These are phyloP conservation scores for Diutina pseudorugosa DNA, from an alignment of 1,139 yeast species.

Conservation along the genomic window DNA sequence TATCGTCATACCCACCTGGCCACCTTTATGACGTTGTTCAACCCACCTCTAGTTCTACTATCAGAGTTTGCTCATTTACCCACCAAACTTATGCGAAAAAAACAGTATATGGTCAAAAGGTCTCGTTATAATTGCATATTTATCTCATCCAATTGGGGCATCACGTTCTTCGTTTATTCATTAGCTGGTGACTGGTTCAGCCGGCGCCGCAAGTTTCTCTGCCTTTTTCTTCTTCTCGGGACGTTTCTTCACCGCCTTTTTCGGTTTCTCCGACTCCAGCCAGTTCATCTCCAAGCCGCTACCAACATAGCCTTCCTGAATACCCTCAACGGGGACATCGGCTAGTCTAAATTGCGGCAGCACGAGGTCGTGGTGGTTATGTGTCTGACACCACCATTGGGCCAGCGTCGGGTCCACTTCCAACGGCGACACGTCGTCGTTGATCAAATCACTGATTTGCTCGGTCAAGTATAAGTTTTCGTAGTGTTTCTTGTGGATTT, in stretches of 20 bases:
- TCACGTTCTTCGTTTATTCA: background rate
- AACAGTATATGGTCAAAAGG: too few species aligned
- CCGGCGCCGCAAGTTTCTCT: background rate
- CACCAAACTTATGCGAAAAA: background rate
- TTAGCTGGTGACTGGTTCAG: background rate
- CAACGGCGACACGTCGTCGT: background rate
- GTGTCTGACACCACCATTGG: background rate
- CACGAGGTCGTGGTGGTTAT: background rate
- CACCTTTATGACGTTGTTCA: too few species aligned
- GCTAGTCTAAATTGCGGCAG: background rate
- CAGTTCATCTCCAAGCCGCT: conserved; percentile 2
- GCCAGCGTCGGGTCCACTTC: conserved; percentile 1
- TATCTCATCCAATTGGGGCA: background rate
- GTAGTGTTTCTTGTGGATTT: background rate
- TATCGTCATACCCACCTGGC: too few species aligned
- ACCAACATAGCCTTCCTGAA: background rate
- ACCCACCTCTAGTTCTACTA: too few species aligned
- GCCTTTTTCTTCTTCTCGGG: background rate
- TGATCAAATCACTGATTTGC: background rate
- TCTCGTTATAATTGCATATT: too few species aligned
- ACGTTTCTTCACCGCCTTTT: background rate
- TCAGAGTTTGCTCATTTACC: too few species aligned
- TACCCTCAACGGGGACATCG: background rate
- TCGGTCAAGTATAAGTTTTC: background rate
- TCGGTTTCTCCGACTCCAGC: background rate